Percentiles rank a stretch among this genome's conserved stretches.
phyloP scores from a whole-genome alignment of 495 filamentous ascomycete genomes.

The Bacidia rubella region DNA sequence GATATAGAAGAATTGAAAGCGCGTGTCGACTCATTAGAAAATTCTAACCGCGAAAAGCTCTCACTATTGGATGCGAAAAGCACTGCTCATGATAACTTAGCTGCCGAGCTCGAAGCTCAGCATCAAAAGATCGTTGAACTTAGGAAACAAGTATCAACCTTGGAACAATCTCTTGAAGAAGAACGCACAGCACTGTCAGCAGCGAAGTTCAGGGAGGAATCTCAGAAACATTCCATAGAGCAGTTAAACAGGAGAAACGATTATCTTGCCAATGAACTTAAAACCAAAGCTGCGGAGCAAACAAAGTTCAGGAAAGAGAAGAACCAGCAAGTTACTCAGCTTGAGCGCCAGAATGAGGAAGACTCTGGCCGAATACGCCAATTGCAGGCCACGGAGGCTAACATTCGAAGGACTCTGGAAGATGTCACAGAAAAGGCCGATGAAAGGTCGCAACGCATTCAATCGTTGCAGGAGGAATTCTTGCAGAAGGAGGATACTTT shows the following conservation, averaged over 20 bases:
- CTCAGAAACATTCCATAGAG: constrained; percentile 76
- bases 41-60: constrained; percentile 79
- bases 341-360: constrained; percentile 83
- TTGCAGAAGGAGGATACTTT: constrained; percentile 68
- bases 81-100: constrained; percentile 68
- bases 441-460: constrained; percentile 63
- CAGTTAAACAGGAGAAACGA: constrained; percentile 77
- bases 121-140: constrained; percentile 79
- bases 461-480: constrained; percentile 71
- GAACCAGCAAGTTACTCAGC: constrained; percentile 65
- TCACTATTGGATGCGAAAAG: constrained; percentile 81
- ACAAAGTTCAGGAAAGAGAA: constrained; percentile 93
- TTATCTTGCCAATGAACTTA: constrained; percentile 80
- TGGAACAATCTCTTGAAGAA: constrained; percentile 71
- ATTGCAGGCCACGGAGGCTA: constrained; percentile 63
- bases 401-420: constrained; percentile 63
- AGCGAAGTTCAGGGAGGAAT: constrained; percentile 77
- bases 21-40: constrained; percentile 73
- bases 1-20: constrained; percentile 63
- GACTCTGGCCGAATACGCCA: constrained; percentile 59
- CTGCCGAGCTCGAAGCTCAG: constrained; percentile 70
- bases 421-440: constrained; percentile 79
- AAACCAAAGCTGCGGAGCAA: constrained; percentile 72
- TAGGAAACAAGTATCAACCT: constrained; percentile 59
- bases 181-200: constrained; percentile 62